Evolutionary conservation across 148 eudicot genomes (phyloP), one percentile per base, ranked within the genome.

Genomic region (Cornus kousa): DNA sequence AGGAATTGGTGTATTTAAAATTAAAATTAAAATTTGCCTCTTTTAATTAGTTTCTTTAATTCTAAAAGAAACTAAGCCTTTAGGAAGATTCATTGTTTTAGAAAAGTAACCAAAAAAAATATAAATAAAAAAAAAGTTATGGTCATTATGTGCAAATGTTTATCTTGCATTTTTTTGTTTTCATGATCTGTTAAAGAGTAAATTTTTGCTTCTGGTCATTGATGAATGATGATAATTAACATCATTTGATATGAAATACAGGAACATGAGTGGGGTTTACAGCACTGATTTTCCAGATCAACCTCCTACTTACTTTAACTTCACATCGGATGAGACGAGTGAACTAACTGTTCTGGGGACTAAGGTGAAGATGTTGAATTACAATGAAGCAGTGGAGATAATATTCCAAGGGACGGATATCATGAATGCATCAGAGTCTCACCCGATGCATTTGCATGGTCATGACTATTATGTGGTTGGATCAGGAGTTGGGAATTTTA

Each of bases 201-300:
- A 39, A 39, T 39, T 7, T 39, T 39, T 4, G 7, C 5, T 39
- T 39, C 28, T 39, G 43, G 7, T 39, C 43, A 4, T 39, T 50
- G 57, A 2, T 2, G 14, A 28, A 28, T 28, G 28, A 28, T 28
- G 28, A 16, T 53, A 53, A 53, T 53, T 53, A 53, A 12, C 19
- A 53, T 16, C 59, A 53, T 53, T 11, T 53, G 12, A n/a, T 3
- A 43, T 43, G 48, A 64, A 16, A 33, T 78, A 16, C 53, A 59
- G 70, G 70, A 71, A 71, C 31, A 23, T 71, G 19, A 78, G 74
- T 24, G 59, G 60, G 33, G 76, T 79, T 23, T 79, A 62, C 46
- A 32, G 67, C 24, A 14, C 60, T 3, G 76, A 66, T 60, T 79
- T 79, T 55, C 81, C 81, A 16, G 60, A 64, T 5, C 62, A 71